A percentile compares a stretch with the other conserved stretches of the same genome.
phyloP scores from a whole-genome alignment of 2,329 filamentous ascomycete genomes.

The Zymoseptoria ardabiliae region DNA sequence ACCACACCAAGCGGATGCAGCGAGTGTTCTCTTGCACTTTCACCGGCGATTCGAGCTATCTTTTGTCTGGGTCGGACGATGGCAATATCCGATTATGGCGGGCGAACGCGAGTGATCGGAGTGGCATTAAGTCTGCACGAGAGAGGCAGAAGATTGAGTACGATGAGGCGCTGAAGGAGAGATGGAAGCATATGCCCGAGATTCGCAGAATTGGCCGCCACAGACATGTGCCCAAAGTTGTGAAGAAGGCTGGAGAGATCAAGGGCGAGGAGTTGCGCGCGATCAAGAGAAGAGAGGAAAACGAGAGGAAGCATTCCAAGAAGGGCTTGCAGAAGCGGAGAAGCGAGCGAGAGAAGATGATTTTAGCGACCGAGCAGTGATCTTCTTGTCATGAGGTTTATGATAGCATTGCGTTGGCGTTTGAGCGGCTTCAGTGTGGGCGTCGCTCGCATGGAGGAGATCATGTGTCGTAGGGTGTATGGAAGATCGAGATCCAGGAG shows the following conservation, averaged over 20 bases:
- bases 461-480: background rate
- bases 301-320: conserved; percentile 83
- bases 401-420: conserved; percentile 11
- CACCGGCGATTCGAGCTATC: conserved; percentile 82
- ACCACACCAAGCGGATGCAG: conserved; percentile 98
- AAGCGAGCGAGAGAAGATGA: conserved; percentile 87
- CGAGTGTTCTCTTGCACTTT: conserved; percentile 78
- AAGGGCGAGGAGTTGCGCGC: conserved; percentile 81
- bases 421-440: background rate
- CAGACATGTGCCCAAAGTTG: conserved; percentile 80
- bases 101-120: conserved; percentile 72
- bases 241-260: conserved; percentile 95
- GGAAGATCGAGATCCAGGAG: background rate
- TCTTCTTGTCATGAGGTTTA: background rate
- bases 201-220: conserved; percentile 84
- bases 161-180: conserved; percentile 71
- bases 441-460: background rate
- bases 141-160: conserved; percentile 89
- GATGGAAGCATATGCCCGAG: conserved; percentile 94
- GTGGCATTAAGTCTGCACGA: conserved; percentile 75
- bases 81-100: conserved; percentile 89
- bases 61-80: conserved; percentile 87
- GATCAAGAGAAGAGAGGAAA: conserved; percentile 88
- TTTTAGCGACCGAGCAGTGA: conserved; percentile 61
- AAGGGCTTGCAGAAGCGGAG: conserved; percentile 68